Evolutionary conservation across 352 stramenopile genomes (phyloP).

Genomic region (Phytophthora sojae): DNA sequence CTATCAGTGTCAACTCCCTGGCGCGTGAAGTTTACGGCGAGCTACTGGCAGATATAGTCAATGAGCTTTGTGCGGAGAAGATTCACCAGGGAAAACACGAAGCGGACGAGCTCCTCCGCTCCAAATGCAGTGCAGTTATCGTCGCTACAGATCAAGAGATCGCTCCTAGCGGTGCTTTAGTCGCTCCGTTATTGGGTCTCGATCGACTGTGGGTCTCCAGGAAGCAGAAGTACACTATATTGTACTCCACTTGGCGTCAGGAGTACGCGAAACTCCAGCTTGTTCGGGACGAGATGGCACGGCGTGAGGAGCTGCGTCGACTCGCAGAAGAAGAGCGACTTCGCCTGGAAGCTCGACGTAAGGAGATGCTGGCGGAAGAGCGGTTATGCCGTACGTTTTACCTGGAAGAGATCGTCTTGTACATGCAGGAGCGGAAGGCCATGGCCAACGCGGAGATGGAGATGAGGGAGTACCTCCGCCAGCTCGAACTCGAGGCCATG

Average conservation of each 20-base stretch:
- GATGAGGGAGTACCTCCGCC: conserved; percentile 73
- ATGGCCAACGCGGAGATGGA: conserved; percentile 74
- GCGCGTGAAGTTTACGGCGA: conserved; percentile 34
- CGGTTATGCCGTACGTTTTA: conserved; percentile 69
- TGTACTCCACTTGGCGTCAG: conserved; percentile 50
- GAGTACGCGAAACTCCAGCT: conserved; percentile 57
- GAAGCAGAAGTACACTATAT: conserved; percentile 43
- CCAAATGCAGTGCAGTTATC: conserved; percentile 22
- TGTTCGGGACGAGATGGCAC: conserved; percentile 56
- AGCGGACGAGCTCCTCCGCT: conserved; percentile 17
- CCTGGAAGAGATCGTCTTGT: conserved; percentile 64
- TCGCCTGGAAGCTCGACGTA: conserved; percentile 47
- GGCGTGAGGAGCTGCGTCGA: conserved; percentile 61
- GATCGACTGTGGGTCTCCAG: conserved; percentile 56
- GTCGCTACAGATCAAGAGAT: conserved; percentile 8
- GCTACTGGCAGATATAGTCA: conserved; percentile 28
- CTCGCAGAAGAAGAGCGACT: conserved; percentile 59
- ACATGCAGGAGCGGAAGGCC: conserved; percentile 65
- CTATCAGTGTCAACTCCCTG: conserved; percentile 28
- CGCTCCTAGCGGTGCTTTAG: not conserved
- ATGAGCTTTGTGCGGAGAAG: conserved; percentile 38
- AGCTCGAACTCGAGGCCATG: conserved; percentile 73
- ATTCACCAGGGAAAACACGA: conserved; percentile 29
- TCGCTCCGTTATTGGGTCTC: conserved; percentile 30
- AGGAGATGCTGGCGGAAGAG: conserved; percentile 80